phyloP scores from a whole-genome alignment of 257 asterid genomes.

The Lantana camara region DNA sequence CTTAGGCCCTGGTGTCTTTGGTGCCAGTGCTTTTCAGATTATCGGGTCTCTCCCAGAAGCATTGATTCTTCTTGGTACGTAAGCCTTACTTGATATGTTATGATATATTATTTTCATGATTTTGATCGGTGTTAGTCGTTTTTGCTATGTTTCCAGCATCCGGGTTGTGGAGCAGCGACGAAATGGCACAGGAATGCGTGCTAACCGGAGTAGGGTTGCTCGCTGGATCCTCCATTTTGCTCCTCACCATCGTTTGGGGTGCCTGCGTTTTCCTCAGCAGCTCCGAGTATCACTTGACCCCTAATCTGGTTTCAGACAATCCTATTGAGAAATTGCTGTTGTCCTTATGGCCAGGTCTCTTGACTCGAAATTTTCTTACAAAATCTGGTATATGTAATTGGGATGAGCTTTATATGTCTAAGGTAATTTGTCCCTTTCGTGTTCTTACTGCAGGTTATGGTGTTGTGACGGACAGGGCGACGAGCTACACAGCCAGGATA shows the following conservation, averaged over 20 bases:
- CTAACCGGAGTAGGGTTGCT: slow-evolving; percentile 67
- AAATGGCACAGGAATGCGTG: slow-evolving; percentile 55
- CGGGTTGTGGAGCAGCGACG: slow-evolving; percentile 56
- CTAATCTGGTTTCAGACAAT: slow-evolving; percentile 26
- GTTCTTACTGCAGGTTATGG: slow-evolving; percentile 46
- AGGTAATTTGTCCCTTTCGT: too few species aligned
- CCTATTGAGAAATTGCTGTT: slow-evolving; percentile 35
- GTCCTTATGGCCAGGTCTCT: slow-evolving; percentile 50
- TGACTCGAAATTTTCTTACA: too few species aligned
- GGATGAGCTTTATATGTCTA: too few species aligned
- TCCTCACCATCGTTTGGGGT: slow-evolving; percentile 68
- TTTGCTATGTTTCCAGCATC: slow-evolving; percentile 49
- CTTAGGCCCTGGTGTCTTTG: slow-evolving; percentile 63
- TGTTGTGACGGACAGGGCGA: slow-evolving; percentile 40
- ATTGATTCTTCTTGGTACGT: slow-evolving; percentile 55
- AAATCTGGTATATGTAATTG: too few species aligned
- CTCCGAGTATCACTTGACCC: neutral
- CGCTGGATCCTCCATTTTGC: slow-evolving; percentile 71
- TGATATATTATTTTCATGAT: too few species aligned
- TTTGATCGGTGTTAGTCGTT: too few species aligned
- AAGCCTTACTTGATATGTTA: too few species aligned
- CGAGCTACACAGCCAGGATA: slow-evolving; percentile 54
- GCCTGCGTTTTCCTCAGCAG: slow-evolving; percentile 53
- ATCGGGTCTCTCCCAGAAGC: slow-evolving; percentile 57
- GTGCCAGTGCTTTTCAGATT: slow-evolving; percentile 57